A percentile compares a stretch with the other conserved stretches of the same genome.
Evolutionary conservation across 2,329 filamentous ascomycete genomes (phyloP).

Genomic region (Venturia pyrina): DNA sequence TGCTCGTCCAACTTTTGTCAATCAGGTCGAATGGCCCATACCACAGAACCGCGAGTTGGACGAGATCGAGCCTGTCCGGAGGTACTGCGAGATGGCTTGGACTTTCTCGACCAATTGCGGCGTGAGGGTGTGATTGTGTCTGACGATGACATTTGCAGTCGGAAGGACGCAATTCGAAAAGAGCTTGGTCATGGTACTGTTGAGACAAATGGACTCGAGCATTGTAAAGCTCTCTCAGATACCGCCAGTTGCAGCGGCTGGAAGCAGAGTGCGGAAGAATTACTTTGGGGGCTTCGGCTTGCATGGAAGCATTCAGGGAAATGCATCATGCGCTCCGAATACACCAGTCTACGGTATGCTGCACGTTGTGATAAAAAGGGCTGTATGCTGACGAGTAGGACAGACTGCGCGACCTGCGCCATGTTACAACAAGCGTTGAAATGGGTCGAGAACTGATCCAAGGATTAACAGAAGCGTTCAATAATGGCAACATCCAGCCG

Average conservation of each 20-base stretch:
- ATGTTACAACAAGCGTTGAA: constrained; percentile 17
- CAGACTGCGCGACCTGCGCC: constrained; percentile 18
- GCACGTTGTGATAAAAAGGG: not conserved
- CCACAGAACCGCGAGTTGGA: constrained; percentile 18
- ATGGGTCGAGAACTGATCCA: constrained; percentile 18
- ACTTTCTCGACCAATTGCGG: constrained; percentile 16
- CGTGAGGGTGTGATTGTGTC: constrained; percentile 15
- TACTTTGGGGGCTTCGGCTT: constrained; percentile 15
- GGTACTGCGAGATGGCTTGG: constrained; percentile 16
- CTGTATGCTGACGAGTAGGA: not conserved
- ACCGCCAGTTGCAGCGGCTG: constrained; percentile 9
- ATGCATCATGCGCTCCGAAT: constrained; percentile 22
- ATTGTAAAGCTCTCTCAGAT: constrained; percentile 8
- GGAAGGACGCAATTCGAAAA: constrained; percentile 6
- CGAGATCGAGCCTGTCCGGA: constrained; percentile 15
- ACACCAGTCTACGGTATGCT: constrained; percentile 2
- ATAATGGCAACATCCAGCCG: constrained; percentile 13
- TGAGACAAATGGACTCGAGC: constrained; percentile 8
- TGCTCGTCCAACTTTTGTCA: constrained; percentile 19
- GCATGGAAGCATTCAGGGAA: constrained; percentile 21
- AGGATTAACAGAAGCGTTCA: constrained; percentile 17
- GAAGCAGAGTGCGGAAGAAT: constrained; percentile 16
- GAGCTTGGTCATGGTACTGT: constrained; percentile 14
- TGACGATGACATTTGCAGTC: constrained; percentile 11
- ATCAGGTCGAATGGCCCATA: constrained; percentile 17